These are phyloP conservation scores for Dactylellina drechsleri DNA, from an alignment of 2,329 filamentous ascomycete genomes.

Conservation along the genomic window DNA sequence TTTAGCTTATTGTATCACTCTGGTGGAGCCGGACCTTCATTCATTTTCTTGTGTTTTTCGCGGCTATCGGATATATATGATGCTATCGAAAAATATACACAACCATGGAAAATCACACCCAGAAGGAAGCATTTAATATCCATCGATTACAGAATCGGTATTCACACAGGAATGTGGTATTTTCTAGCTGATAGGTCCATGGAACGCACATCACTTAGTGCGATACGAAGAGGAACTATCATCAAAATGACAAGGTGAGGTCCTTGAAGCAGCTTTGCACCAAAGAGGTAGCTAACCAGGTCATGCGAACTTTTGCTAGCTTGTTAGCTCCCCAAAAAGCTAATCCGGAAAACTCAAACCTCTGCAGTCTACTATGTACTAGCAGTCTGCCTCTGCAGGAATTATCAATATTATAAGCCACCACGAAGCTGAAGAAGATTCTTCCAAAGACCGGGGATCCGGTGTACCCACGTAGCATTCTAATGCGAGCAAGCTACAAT, in stretches of 20 bases:
- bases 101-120: no score
- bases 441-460: slow-evolving; percentile 15
- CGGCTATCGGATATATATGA: no score
- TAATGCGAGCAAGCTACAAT: slow-evolving; percentile 4
- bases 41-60: no score
- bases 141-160: no score
- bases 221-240: slow-evolving; percentile 3
- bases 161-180: no score
- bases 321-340: neutral
- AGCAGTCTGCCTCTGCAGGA: slow-evolving; percentile 9
- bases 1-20: no score
- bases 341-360: neutral
- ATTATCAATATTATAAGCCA: neutral
- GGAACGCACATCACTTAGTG: neutral
- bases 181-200: neutral
- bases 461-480: slow-evolving; percentile 28
- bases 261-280: slow-evolving; percentile 5
- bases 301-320: slow-evolving; percentile 14
- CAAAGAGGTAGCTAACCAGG: slow-evolving; percentile 18
- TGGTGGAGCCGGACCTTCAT: no score
- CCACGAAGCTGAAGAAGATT: neutral
- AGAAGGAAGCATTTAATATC: no score
- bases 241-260: slow-evolving; percentile 13
- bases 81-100: no score
- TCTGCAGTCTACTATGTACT: no score